Conservation (phyloP, 73 alveolate genomes). For the Uronychia setigera region DNA sequence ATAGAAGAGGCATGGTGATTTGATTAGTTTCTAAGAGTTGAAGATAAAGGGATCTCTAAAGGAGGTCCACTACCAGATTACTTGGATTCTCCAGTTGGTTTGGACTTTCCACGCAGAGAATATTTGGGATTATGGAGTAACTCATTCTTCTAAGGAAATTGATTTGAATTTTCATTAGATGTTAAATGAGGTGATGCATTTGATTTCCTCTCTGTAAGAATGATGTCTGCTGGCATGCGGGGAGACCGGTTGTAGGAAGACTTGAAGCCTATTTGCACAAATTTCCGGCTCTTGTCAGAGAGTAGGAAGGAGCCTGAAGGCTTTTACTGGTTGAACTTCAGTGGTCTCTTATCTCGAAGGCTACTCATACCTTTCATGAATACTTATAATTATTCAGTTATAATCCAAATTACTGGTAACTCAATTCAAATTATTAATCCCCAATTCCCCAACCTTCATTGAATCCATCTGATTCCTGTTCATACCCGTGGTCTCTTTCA, state of each 20-base stretch:
- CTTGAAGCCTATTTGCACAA: not conserved
- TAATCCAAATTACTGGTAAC: not conserved
- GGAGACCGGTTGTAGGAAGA: not conserved
- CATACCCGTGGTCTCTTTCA: not conserved
- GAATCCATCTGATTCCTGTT: not conserved
- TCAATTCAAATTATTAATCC: not conserved
- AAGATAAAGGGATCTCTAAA: no score
- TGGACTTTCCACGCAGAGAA: not conserved
- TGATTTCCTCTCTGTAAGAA: not conserved
- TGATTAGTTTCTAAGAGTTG: not conserved
- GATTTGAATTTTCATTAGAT: not conserved
- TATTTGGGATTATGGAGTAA: not conserved
- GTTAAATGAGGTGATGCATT: not conserved
- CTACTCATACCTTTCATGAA: not conserved
- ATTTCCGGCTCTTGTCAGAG: not conserved
- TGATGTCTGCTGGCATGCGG: not conserved
- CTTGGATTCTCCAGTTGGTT: not conserved
- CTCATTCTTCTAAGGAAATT: not conserved
- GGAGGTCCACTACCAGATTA: not conserved
- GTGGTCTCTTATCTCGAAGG: not conserved
- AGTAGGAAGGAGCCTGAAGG: not conserved
- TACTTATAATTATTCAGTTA: not conserved
- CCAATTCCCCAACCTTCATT: not conserved
- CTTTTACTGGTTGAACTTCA: not conserved
- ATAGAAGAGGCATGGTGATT: not conserved